Percentiles rank a stretch among this genome's conserved stretches.
Conservation (phyloP, 352 stramenopile genomes). For the Globisporangium irregulare region DNA sequence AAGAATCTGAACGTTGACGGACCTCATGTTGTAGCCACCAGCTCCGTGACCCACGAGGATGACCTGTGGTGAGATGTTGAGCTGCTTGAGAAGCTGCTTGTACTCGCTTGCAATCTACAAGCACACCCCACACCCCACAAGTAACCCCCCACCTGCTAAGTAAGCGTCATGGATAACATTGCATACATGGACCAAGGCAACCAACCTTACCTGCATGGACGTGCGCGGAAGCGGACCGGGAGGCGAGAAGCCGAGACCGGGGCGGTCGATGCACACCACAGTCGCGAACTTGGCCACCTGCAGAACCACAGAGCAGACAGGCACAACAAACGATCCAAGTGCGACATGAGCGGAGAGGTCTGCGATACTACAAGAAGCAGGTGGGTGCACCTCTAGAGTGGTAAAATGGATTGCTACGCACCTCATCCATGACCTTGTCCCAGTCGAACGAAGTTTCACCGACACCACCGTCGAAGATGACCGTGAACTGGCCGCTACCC, state of each 20-base stretch:
- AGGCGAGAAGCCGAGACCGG: slow-evolving; percentile 70
- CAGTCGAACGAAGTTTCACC: slow-evolving; percentile 86
- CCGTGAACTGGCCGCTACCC: slow-evolving; percentile 48
- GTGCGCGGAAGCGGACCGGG: slow-evolving; percentile 44
- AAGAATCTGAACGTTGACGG: not conserved
- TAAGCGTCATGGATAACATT: not conserved
- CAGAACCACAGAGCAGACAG: slow-evolving; percentile 1
- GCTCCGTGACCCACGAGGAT: slow-evolving; percentile 71
- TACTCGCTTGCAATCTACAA: slow-evolving; percentile 63
- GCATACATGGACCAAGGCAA: not conserved
- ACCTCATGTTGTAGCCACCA: slow-evolving; percentile 82
- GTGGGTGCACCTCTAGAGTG: not conserved
- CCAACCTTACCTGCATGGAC: slow-evolving; percentile 30
- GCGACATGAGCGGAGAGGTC: not conserved
- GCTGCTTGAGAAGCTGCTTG: slow-evolving; percentile 45
- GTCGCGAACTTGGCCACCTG: slow-evolving; percentile 46
- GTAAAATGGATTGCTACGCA: slow-evolving; percentile 9
- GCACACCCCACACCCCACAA: not conserved
- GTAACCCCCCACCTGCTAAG: not conserved
- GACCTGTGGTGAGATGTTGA: slow-evolving; percentile 55
- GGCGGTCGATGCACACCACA: slow-evolving; percentile 67
- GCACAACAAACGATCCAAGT: not conserved
- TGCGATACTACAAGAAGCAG: not conserved
- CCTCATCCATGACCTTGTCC: slow-evolving; percentile 61
- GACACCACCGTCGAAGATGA: slow-evolving; percentile 71